A percentile compares a stretch with the other conserved stretches of the same genome.
phyloP scores from a whole-genome alignment of 768 basidiomycete genomes.

The Lentinula sp. region DNA sequence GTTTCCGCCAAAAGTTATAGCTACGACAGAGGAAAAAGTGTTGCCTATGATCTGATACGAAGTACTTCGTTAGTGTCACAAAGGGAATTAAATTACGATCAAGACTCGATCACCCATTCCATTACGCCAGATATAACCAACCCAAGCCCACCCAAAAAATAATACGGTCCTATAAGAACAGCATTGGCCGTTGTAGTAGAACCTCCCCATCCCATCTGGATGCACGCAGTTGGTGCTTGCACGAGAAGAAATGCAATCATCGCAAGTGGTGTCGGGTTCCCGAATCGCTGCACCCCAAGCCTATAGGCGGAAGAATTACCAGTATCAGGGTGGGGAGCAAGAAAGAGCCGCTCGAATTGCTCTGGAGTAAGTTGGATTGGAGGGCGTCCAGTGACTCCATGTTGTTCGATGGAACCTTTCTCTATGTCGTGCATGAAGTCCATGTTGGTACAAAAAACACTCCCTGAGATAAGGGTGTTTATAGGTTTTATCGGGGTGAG shows the following conservation, averaged over 20 bases:
- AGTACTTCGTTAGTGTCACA: background rate
- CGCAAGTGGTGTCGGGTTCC: slow-evolving; percentile 13
- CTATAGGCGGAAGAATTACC: background rate
- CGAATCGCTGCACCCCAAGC: slow-evolving; percentile 6
- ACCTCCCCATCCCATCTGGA: slow-evolving; percentile 14
- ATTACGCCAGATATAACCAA: slow-evolving; percentile 12
- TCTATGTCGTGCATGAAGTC: slow-evolving; percentile 8
- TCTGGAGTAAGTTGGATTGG: slow-evolving; percentile 7
- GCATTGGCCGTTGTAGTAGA: slow-evolving; percentile 8
- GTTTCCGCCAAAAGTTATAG: slow-evolving; percentile 12
- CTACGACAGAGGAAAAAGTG: slow-evolving; percentile 15
- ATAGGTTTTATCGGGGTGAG: background rate
- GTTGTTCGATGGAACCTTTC: slow-evolving; percentile 9
- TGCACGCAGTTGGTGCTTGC: slow-evolving; percentile 12
- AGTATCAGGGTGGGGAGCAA: slow-evolving; percentile 9
- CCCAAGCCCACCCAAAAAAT: slow-evolving; percentile 13
- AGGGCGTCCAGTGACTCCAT: background rate
- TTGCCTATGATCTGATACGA: slow-evolving; percentile 13
- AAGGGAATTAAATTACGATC: too few relatives aligned
- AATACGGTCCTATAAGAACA: slow-evolving; percentile 11
- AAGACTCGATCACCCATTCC: slow-evolving; percentile 12
- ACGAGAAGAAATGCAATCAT: slow-evolving; percentile 13
- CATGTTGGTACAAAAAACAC: background rate
- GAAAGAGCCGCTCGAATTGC: slow-evolving; percentile 14
- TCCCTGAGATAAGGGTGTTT: background rate